phyloP scores from a whole-genome alignment of 176 grass and related monocot species.

The Puccinellia tenuiflora region DNA sequence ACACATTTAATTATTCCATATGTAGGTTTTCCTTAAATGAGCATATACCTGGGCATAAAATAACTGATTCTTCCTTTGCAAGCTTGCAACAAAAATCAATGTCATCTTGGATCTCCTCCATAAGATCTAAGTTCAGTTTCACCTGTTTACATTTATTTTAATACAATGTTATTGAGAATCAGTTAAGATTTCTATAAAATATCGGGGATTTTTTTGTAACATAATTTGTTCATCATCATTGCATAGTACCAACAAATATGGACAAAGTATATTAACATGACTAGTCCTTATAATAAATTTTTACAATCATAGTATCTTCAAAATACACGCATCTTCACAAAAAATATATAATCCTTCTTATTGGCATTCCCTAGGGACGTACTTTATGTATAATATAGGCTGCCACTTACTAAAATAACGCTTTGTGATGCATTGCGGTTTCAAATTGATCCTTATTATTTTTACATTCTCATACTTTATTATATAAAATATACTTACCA shows the following conservation, averaged over 20 bases:
- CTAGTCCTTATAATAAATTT: not conserved
- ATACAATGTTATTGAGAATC: not conserved
- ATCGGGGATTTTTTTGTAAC: not conserved
- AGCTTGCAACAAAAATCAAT: conserved; percentile 79
- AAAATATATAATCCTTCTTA: not conserved
- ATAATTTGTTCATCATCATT: not conserved
- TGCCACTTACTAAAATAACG: not conserved
- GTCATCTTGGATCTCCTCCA: conserved; percentile 70
- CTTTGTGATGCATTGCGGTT: not conserved
- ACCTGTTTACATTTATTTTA: conserved; percentile 40
- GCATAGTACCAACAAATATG: not conserved
- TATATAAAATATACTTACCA: conserved; percentile 38
- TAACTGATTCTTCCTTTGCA: conserved; percentile 79
- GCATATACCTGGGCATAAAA: conserved; percentile 62
- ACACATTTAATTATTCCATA: not conserved
- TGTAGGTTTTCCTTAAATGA: not conserved
- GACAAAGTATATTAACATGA: not conserved
- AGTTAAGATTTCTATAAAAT: not conserved
- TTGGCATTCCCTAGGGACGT: not conserved
- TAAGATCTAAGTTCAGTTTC: conserved; percentile 51
- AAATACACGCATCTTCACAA: not conserved
- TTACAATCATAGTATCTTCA: not conserved
- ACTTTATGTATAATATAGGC: not conserved
- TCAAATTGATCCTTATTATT: not conserved
- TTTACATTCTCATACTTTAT: not conserved